These are phyloP conservation scores for Dissophora globulifera DNA, from an alignment of 192 early-diverging fungal species.

Conservation along the genomic window DNA sequence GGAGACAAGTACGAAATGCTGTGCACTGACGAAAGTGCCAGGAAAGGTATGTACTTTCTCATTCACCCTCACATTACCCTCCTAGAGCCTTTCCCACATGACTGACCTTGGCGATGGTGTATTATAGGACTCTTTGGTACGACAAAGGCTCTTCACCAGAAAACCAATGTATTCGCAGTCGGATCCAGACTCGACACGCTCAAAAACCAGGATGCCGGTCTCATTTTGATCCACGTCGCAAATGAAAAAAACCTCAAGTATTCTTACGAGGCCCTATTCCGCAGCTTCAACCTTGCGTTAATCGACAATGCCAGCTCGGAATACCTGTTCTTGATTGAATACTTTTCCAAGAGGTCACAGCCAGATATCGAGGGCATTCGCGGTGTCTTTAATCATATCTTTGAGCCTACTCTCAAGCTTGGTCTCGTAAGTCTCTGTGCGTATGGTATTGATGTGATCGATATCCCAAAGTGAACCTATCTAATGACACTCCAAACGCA, in stretches of 20 bases:
- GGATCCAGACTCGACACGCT: constrained; percentile 85
- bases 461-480: no score
- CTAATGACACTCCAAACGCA: no score
- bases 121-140: constrained; percentile 74
- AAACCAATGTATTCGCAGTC: constrained; percentile 85
- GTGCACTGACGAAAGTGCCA: constrained; percentile 83
- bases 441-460: no score
- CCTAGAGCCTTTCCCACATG: no score
- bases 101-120: no score
- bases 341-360: constrained; percentile 82
- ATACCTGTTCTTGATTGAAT: constrained; percentile 92
- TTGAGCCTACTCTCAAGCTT: constrained; percentile 83
- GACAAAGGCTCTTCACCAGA: constrained; percentile 80
- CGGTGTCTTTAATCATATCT: constrained; percentile 86
- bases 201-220: constrained; percentile 79
- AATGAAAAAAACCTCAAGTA: constrained; percentile 81
- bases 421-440: constrained; percentile 67
- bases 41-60: constrained; percentile 67
- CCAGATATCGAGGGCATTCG: constrained; percentile 70
- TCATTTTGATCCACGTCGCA: constrained; percentile 86
- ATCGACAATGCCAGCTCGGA: constrained; percentile 96
- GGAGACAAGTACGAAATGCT: constrained; percentile 89
- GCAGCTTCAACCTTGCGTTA: constrained; percentile 90
- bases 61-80: no score
- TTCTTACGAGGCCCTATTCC: constrained; percentile 91